A percentile compares a stretch with the other conserved stretches of the same genome.
Evolutionary conservation across 192 early-diverging fungal genomes (phyloP).

Genomic region (Backusella parvicylindrica): DNA sequence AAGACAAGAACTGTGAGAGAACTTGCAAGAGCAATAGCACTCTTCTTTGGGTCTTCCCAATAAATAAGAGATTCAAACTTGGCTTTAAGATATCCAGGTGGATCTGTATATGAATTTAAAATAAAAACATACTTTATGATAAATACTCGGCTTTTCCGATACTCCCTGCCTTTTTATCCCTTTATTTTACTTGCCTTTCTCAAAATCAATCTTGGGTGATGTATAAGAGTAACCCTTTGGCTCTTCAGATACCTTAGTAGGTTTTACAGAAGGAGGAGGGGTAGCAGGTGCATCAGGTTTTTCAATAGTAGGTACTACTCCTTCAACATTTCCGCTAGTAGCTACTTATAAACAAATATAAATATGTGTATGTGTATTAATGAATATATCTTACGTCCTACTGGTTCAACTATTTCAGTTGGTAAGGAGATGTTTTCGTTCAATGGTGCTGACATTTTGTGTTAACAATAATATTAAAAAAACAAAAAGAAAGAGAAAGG

Average conservation of each 20-base stretch:
- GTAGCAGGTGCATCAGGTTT: neutral
- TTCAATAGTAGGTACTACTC: neutral
- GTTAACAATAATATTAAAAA: neutral
- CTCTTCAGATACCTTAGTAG: neutral
- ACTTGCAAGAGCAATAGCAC: slow-evolving; percentile 5
- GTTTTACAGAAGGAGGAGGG: slow-evolving; percentile 3
- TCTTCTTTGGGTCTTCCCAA: slow-evolving; percentile 33
- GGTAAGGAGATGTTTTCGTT: neutral
- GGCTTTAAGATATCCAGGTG: slow-evolving; percentile 22
- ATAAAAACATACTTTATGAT: neutral
- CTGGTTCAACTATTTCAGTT: neutral
- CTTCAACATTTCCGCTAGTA: neutral
- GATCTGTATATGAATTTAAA: slow-evolving; percentile 5
- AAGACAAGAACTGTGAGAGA: slow-evolving; percentile 23
- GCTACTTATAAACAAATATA: neutral
- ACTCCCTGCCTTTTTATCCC: neutral
- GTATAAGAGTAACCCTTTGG: neutral
- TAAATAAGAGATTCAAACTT: slow-evolving; percentile 22
- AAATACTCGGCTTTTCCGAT: neutral
- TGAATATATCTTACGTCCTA: neutral
- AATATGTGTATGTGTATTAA: neutral
- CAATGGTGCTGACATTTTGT: neutral
- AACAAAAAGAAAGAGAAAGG: neutral
- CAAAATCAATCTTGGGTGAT: slow-evolving; percentile 16
- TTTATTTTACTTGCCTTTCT: slow-evolving; percentile 13